Conservation (phyloP, 2,329 filamentous ascomycete species). For the Dothidotthia symphoricarpi region DNA sequence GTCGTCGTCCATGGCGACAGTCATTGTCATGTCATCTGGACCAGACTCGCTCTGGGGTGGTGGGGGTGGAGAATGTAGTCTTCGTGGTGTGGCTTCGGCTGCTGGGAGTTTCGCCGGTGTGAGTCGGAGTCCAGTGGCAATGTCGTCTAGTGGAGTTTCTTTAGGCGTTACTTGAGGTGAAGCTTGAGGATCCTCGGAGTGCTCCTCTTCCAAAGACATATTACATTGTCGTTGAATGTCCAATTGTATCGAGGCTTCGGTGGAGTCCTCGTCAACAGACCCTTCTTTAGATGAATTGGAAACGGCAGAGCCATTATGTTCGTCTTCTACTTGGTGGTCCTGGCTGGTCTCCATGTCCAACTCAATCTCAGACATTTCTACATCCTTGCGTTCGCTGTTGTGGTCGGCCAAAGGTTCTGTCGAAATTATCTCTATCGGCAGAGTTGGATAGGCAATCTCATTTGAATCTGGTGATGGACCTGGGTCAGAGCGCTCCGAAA, state of each 20-base stretch:
- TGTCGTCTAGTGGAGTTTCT: constrained; percentile 16
- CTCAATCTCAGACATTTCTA: constrained; percentile 14
- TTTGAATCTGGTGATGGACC: background rate
- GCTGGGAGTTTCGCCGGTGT: constrained; percentile 13
- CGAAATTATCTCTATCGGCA: constrained; percentile 5
- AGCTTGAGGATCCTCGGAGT: background rate
- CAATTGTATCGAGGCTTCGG: constrained; percentile 34
- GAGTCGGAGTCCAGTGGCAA: constrained; percentile 35
- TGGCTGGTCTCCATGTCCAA: background rate
- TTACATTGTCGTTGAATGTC: constrained; percentile 26
- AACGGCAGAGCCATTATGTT: background rate
- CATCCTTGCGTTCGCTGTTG: constrained; percentile 4
- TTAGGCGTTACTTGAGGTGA: background rate
- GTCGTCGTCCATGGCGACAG: constrained; percentile 46
- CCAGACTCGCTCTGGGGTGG: constrained; percentile 22
- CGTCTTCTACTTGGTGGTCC: too few species aligned
- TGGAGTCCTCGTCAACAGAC: constrained; percentile 22
- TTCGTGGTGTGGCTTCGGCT: constrained; percentile 18
- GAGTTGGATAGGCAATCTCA: constrained; percentile 13
- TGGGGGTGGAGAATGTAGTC: constrained; percentile 30
- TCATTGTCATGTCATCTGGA: constrained; percentile 32
- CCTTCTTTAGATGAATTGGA: constrained; percentile 1
- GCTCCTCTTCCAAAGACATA: background rate
- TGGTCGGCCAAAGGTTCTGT: constrained; percentile 1
- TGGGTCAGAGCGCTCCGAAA: constrained; percentile 2